Conservation (phyloP, 495 filamentous ascomycete species). For the Staphylotrichum longicolle region DNA sequence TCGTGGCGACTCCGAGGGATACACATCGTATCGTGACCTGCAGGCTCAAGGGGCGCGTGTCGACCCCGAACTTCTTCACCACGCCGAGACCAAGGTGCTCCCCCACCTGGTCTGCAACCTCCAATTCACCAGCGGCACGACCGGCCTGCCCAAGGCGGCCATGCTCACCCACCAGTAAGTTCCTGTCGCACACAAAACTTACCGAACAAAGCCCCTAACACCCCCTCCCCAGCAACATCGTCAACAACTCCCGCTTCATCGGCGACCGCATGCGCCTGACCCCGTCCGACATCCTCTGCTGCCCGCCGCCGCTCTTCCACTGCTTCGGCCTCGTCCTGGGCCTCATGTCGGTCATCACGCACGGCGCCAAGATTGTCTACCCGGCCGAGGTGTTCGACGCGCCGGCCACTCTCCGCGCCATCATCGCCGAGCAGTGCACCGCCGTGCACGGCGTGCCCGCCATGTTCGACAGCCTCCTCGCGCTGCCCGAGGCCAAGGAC, state of each 20-base stretch:
- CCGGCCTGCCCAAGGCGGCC: slow-evolving; percentile 69
- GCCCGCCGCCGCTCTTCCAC: slow-evolving; percentile 69
- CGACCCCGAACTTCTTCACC: slow-evolving; percentile 34
- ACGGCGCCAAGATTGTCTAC: slow-evolving; percentile 65
- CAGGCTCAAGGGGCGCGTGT: slow-evolving; percentile 46
- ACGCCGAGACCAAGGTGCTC: slow-evolving; percentile 45
- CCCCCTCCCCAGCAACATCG: slow-evolving; percentile 53
- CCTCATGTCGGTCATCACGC: slow-evolving; percentile 62
- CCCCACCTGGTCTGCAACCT: slow-evolving; percentile 65
- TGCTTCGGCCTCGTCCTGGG: slow-evolving; percentile 73
- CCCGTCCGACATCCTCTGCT: slow-evolving; percentile 63
- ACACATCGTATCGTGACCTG: slow-evolving; percentile 54
- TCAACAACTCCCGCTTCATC: slow-evolving; percentile 70
- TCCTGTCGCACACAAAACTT: background rate
- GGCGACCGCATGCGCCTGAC: slow-evolving; percentile 66
- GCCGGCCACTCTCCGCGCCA: slow-evolving; percentile 54
- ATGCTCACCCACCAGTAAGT: slow-evolving; percentile 69
- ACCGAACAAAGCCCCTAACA: background rate
- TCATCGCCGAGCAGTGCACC: slow-evolving; percentile 63
- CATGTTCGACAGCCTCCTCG: slow-evolving; percentile 67
- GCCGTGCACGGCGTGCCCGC: slow-evolving; percentile 70
- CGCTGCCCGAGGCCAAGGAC: slow-evolving; percentile 46
- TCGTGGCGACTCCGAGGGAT: slow-evolving; percentile 48
- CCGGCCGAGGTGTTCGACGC: slow-evolving; percentile 64
- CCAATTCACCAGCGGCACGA: slow-evolving; percentile 70